phyloP scores from a whole-genome alignment of 1,284 basidiomycete genomes.

The Ganoderma leucocontextum region DNA sequence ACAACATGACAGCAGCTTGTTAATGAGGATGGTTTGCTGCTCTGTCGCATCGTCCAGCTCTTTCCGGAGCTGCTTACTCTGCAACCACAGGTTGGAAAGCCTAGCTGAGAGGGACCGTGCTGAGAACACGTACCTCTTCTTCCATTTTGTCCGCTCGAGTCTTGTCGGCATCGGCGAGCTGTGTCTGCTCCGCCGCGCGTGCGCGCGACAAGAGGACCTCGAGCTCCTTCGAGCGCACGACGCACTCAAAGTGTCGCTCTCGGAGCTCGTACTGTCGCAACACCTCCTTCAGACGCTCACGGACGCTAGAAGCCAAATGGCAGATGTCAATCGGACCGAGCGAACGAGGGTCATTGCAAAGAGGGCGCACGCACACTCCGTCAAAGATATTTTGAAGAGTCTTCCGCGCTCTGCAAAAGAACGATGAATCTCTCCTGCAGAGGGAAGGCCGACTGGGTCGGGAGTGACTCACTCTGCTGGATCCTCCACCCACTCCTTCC shows the following conservation, averaged over 20 bases:
- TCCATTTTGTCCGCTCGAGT: slow-evolving; percentile 69
- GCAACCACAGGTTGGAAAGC: slow-evolving; percentile 14
- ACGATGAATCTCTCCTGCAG: slow-evolving; percentile 1
- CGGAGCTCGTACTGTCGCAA: slow-evolving; percentile 85
- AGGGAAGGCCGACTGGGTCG: background rate
- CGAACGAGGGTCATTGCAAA: background rate
- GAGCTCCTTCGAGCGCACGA: slow-evolving; percentile 87
- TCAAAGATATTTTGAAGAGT: slow-evolving; percentile 84
- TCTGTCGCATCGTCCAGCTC: slow-evolving; percentile 79
- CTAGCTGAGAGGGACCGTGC: slow-evolving; percentile 23
- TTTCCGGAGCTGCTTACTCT: slow-evolving; percentile 73
- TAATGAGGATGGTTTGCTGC: slow-evolving; percentile 77
- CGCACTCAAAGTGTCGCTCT: slow-evolving; percentile 88
- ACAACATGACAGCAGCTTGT: slow-evolving; percentile 82
- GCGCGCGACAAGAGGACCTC: slow-evolving; percentile 85
- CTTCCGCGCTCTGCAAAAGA: slow-evolving; percentile 63
- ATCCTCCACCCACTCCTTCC: slow-evolving; percentile 80
- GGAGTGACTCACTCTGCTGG: slow-evolving; percentile 66
- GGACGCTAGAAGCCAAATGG: slow-evolving; percentile 56
- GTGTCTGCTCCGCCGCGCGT: slow-evolving; percentile 83
- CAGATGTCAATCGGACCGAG: slow-evolving; percentile 8
- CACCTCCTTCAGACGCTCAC: slow-evolving; percentile 83
- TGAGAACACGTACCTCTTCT: slow-evolving; percentile 63
- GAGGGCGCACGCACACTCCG: slow-evolving; percentile 64
- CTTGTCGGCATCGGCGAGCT: slow-evolving; percentile 78